Base-by-base conservation (phyloP, 108 stramenopile species). In the Pseudonitzschia multistriata region DNA sequence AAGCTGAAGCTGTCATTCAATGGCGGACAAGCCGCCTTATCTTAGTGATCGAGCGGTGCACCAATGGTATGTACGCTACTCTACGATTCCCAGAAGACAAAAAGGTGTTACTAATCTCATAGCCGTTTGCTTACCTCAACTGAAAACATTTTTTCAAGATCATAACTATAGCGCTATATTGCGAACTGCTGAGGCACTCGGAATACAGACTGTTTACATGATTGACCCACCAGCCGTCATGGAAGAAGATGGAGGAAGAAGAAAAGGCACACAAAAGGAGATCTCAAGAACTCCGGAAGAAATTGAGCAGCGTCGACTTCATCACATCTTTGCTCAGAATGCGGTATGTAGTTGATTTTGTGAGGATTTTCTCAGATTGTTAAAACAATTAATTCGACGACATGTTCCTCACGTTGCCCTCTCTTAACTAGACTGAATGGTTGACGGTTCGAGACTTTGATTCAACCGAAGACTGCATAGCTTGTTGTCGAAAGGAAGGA, bases 241-340 rank as follows among this genome's bases (percentile, higher is more conserved):
- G 7, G n/a, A n/a, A n/a, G n/a, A n/a, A n/a, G n/a, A 49, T 37
- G 56, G 69, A 73, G 29, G 68, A 54, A 14, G 72, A 49, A 6
- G 49, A 25, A 28, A 54, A 21, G n/a, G 22, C 8, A 22, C 52
- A 22, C 54, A 30, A 40, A 61, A 73, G 31, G 33, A 71, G 31
- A 61, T 37, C 13, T 25, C 56, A 50, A 30, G 49, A 67, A 72
- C 68, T 25, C 65, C 73, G 11, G 81, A 90, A 61, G 92, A 90
- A 79, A 62, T 80, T 33, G 60, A 77, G 39, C 82, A 84, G 30
- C 83, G 89, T 24, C 67, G 77, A 22, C 66, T 76, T 68, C 94
- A 92, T 70, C 94, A 90, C 72, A 66, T 91, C 47, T 96, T 85
- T 87, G 94, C 94, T 15, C 88, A 78, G 70, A 88, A 84, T 49